Base-by-base conservation (phyloP, 495 filamentous ascomycete genomes). In the Coniosporium apollinis region DNA sequence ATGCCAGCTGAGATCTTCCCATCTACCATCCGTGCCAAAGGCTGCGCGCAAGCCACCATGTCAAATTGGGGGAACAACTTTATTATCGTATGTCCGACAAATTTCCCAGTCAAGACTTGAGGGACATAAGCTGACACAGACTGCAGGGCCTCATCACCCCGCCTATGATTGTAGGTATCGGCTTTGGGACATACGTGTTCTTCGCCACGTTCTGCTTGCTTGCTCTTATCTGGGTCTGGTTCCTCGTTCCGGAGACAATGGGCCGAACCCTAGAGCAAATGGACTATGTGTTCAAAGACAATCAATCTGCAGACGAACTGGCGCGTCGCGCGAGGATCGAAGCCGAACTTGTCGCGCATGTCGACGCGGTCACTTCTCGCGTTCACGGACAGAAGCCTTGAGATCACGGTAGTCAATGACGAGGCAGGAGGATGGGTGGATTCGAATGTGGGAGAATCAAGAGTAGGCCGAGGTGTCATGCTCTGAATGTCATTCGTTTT, bases 11-110 rank as follows among this genome's bases (percentile, higher is more conserved):
- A 50, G 30, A 39, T 50, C 8, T 50, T 50, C 20, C 44, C 47
- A 4, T 39, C 35, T 17, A 28, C 32, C n/a, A 19, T 50, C 8
- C 62, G 66, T 22, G 66, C 66, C 5, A 72, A 72, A 41, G 38
- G 32, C n/a, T 18, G 18, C 11, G 41, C 46, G 19, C 24, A 46
- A 16, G 30, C 28, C 20, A 70, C 66, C 2, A 65, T 58, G 42
- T 65, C 63, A 1, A 69, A 66, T 35, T 72, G 67, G 66, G 38
- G 69, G 1, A 69, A 66, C 42, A 71, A 71, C 44, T 70, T 71
- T 41, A 65, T 72, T 26, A 66, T 70, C 24, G 63, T 60, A 41
- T 41, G 52, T 46, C n/a, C n/a, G n/a, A n/a, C n/a, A n/a, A n/a
- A n/a, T n/a, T n/a, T n/a, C n/a, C n/a, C n/a, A n/a, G n/a, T n/a